Conservation (phyloP, 129 eudicot genomes). For the Lactuca saligna region DNA sequence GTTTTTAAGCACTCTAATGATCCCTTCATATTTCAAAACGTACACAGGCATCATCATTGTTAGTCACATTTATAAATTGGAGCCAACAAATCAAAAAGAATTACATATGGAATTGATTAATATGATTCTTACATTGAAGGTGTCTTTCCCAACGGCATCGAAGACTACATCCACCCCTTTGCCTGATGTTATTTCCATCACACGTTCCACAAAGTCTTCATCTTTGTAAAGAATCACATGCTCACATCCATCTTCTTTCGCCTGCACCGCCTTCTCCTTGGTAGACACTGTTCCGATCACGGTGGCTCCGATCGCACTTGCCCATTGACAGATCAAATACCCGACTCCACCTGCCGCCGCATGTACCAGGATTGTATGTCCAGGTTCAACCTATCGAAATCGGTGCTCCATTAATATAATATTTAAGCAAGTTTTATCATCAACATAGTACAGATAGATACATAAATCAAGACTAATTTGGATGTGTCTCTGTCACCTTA, state of each 20-base stretch:
- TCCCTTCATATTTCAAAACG: conserved; percentile 29
- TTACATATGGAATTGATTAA: not conserved
- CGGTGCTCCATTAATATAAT: not conserved
- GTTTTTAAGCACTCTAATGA: conserved; percentile 59
- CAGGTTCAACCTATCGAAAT: conserved; percentile 47
- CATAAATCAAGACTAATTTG: not conserved
- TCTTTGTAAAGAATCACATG: no score
- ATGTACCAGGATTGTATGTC: conserved; percentile 63
- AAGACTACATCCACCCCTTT: conserved; percentile 34
- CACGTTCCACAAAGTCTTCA: no score
- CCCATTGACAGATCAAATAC: not conserved
- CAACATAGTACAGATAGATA: no score
- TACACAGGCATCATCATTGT: not conserved
- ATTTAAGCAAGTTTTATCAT: no score
- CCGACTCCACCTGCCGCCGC: conserved; percentile 16
- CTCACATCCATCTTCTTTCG: conserved; percentile 52
- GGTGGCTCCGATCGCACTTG: conserved; percentile 39
- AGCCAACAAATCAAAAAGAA: not conserved
- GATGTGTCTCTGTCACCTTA: conserved; percentile 20
- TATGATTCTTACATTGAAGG: conserved; percentile 47
- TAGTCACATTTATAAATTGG: not conserved
- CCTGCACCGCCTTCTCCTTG: conserved; percentile 59
- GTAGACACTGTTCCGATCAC: conserved; percentile 77
- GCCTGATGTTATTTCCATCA: no score
- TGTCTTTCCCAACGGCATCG: conserved; percentile 72